These are phyloP conservation scores for Botrytis aclada DNA, from an alignment of 2,329 filamentous ascomycete genomes.

Conservation along the genomic window DNA sequence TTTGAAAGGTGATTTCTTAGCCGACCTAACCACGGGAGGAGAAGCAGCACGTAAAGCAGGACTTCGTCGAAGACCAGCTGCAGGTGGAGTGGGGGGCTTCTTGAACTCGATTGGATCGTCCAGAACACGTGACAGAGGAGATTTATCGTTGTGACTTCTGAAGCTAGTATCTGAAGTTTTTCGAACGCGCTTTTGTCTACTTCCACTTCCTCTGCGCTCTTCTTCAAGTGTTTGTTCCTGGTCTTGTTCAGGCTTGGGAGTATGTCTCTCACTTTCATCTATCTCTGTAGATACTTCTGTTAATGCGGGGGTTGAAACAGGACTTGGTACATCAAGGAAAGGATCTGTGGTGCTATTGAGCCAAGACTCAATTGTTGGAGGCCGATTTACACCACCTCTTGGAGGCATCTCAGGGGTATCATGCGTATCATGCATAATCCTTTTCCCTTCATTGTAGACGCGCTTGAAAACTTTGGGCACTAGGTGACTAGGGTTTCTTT, in stretches of 20 bases:
- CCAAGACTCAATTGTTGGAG: constrained; percentile 64
- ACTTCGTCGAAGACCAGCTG: constrained; percentile 51
- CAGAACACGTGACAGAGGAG: constrained; percentile 7
- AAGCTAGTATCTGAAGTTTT: constrained; percentile 27
- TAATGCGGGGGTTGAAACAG: constrained; percentile 30
- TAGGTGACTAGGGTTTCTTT: constrained; percentile 56
- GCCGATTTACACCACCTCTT: constrained; percentile 52
- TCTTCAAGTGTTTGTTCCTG: constrained; percentile 21
- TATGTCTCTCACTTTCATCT: constrained; percentile 32
- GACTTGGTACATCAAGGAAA: constrained; percentile 48
- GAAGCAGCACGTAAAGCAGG: constrained; percentile 51
- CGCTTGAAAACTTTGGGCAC: constrained; percentile 63
- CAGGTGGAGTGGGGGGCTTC: constrained; percentile 27
- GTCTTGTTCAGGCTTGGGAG: constrained; percentile 21
- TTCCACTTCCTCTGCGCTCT: constrained; percentile 12
- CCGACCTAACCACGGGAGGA: constrained; percentile 46
- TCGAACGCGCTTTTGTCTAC: constrained; percentile 23
- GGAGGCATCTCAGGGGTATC: constrained; percentile 45
- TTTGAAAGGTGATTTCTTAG: constrained; percentile 51
- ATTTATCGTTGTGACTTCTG: constrained; percentile 5
- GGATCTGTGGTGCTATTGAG: constrained; percentile 61
- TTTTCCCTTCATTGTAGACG: constrained; percentile 61
- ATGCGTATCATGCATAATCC: constrained; percentile 60
- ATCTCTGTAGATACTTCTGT: constrained; percentile 32
- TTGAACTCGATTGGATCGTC: constrained; percentile 14